Evolutionary conservation across 2,329 filamentous ascomycete species (phyloP).

Genomic region (Sporothrix brasiliensis): DNA sequence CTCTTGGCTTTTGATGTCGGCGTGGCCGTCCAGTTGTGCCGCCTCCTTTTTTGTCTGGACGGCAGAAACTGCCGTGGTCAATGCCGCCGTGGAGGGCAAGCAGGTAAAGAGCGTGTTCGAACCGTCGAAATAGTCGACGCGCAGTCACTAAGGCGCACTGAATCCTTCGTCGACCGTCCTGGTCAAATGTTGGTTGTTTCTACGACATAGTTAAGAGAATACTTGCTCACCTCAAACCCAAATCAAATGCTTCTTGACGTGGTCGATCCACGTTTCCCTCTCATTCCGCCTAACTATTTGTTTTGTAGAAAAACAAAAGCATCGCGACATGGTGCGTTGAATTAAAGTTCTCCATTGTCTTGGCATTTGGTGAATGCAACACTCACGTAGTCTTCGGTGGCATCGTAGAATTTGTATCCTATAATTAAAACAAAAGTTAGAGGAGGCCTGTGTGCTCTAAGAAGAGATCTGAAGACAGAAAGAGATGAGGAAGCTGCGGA

Average conservation of each 20-base stretch:
- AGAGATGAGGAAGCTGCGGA: background rate
- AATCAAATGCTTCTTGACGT: too few species aligned
- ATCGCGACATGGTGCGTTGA: constrained; percentile 16
- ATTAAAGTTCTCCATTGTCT: constrained; percentile 24
- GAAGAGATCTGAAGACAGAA: background rate
- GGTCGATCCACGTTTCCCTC: background rate
- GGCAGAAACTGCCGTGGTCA: background rate
- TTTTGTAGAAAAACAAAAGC: background rate
- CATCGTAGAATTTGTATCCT: constrained; percentile 19
- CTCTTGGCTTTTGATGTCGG: background rate
- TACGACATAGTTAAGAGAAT: too few species aligned
- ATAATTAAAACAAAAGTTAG: background rate
- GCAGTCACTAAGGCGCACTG: background rate
- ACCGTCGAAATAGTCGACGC: background rate
- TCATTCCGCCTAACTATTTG: background rate
- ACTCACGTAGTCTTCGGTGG: background rate
- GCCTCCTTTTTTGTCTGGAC: background rate
- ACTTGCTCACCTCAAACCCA: constrained; percentile 11
- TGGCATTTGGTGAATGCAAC: constrained; percentile 15
- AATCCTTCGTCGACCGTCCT: background rate
- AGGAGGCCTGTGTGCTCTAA: constrained; percentile 11
- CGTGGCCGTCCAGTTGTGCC: constrained; percentile 5
- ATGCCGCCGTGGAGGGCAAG: background rate
- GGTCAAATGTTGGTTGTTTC: background rate
- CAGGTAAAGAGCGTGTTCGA: background rate